Conservation (phyloP, 1,139 yeast genomes). For the Saccharomyces hybrid region DNA sequence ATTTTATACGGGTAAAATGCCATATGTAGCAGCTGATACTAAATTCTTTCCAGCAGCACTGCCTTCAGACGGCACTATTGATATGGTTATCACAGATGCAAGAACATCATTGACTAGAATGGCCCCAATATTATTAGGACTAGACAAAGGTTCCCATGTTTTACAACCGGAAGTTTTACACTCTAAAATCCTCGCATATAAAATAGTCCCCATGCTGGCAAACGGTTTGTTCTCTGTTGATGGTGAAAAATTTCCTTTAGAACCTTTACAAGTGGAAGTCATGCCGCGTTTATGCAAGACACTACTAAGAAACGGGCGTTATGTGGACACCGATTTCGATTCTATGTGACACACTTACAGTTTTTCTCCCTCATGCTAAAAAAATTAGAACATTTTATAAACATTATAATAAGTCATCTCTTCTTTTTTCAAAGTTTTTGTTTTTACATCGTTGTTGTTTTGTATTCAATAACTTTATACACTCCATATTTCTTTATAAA, state of each 20-base stretch:
- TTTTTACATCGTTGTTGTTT: neutral
- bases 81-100: slow-evolving; percentile 63
- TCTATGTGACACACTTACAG: slow-evolving; percentile 17
- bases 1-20: slow-evolving; percentile 89
- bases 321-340: slow-evolving; percentile 32
- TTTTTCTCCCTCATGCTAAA: neutral
- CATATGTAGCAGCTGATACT: slow-evolving; percentile 72
- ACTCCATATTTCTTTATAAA: neutral
- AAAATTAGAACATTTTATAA: neutral
- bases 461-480: neutral
- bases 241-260: slow-evolving; percentile 78
- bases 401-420: neutral
- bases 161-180: slow-evolving; percentile 58
- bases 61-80: slow-evolving; percentile 84
- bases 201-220: slow-evolving; percentile 54
- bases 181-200: slow-evolving; percentile 67
- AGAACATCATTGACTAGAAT: slow-evolving; percentile 50
- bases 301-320: slow-evolving; percentile 33
- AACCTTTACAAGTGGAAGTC: slow-evolving; percentile 77
- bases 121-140: slow-evolving; percentile 48
- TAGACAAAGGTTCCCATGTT: slow-evolving; percentile 75
- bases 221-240: slow-evolving; percentile 69
- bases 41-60: slow-evolving; percentile 89
- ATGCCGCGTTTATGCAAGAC: slow-evolving; percentile 42
- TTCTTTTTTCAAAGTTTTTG: neutral